These are phyloP conservation scores for Onygena corvina DNA, from an alignment of 2,329 filamentous ascomycete species.

Conservation along the genomic window DNA sequence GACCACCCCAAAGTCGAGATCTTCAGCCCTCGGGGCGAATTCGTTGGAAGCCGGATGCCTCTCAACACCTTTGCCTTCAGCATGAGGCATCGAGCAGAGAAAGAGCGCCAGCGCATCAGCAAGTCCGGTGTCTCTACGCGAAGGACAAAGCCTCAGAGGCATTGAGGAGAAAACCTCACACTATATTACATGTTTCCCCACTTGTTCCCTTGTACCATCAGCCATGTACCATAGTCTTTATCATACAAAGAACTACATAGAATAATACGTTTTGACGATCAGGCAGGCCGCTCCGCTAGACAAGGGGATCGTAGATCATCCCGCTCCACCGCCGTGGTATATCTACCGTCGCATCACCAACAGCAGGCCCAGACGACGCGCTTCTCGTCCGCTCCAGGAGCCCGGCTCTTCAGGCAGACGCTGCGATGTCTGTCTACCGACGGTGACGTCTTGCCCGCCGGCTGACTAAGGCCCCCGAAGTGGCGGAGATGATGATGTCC, in stretches of 20 bases:
- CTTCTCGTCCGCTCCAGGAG: no score
- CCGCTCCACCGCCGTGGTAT: no score
- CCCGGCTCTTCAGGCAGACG: no score
- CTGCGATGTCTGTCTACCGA: not conserved
- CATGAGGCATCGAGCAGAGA: conserved; percentile 1
- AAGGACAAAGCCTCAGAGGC: not conserved
- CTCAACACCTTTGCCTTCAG: conserved; percentile 9
- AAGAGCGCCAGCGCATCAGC: not conserved
- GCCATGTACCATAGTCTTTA: not conserved
- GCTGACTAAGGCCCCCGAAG: not conserved
- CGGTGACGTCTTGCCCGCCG: not conserved
- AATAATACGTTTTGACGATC: not conserved
- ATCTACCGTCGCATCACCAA: no score
- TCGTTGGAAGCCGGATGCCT: conserved; percentile 13
- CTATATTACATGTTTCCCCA: not conserved
- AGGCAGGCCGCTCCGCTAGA: no score
- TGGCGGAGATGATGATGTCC: not conserved
- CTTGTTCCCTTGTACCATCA: not conserved
- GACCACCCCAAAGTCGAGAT: conserved; percentile 67
- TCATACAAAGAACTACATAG: not conserved
- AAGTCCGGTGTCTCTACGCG: not conserved
- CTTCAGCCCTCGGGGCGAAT: conserved; percentile 61
- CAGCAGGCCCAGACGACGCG: no score
- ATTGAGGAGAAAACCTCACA: not conserved
- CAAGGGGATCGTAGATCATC: no score